These are phyloP conservation scores for Apiospora marii DNA, from an alignment of 2,329 filamentous ascomycete genomes.

Conservation along the genomic window DNA sequence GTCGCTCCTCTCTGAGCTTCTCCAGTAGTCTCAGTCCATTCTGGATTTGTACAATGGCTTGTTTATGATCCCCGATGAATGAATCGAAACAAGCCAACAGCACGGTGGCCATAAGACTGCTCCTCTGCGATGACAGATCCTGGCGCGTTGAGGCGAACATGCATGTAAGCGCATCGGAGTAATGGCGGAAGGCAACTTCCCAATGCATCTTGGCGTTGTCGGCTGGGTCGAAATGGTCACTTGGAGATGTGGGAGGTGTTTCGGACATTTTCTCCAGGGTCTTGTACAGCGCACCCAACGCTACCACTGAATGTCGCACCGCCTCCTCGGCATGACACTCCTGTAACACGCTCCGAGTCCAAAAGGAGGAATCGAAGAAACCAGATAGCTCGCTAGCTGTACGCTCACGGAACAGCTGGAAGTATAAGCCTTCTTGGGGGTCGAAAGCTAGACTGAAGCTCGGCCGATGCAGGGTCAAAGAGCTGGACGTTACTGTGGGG, in stretches of 20 bases:
- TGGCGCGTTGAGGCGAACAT: conserved; percentile 54
- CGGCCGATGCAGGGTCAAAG: conserved; percentile 51
- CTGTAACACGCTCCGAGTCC: conserved; percentile 68
- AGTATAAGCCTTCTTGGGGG: conserved; percentile 64
- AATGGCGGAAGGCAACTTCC: conserved; percentile 67
- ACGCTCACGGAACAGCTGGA: conserved; percentile 67
- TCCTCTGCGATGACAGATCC: conserved; percentile 57
- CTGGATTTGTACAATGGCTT: conserved; percentile 69
- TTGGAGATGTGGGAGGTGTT: conserved; percentile 57
- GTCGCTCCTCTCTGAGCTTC: conserved; percentile 56
- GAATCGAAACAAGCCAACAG: conserved; percentile 74
- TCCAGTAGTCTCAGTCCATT: conserved; percentile 63
- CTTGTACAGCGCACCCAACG: conserved; percentile 72
- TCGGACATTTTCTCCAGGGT: conserved; percentile 66
- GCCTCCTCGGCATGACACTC: conserved; percentile 68
- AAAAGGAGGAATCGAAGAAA: conserved; percentile 72
- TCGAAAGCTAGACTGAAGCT: conserved; percentile 55
- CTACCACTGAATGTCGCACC: conserved; percentile 71
- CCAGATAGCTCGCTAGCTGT: conserved; percentile 71
- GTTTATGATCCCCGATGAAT: conserved; percentile 69
- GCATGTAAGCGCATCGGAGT: conserved; percentile 62
- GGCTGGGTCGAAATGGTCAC: conserved; percentile 39
- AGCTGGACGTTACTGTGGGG: conserved; percentile 30
- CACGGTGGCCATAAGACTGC: conserved; percentile 69
- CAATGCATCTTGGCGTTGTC: conserved; percentile 60